Evolutionary conservation across 2,329 filamentous ascomycete species (phyloP).

Genomic region (Microsporum ferrugineum): DNA sequence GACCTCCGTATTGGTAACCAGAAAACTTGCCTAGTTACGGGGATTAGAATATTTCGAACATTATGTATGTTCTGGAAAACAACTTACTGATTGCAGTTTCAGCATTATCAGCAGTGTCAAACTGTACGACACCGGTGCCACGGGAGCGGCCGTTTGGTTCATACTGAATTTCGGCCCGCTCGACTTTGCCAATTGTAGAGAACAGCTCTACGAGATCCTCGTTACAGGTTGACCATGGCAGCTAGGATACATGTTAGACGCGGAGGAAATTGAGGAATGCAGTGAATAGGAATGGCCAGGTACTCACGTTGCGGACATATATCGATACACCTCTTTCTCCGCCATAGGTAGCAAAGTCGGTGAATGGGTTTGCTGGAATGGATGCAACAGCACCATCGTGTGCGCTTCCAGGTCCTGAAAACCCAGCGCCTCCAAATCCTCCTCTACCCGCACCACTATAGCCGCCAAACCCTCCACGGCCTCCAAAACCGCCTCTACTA

Average conservation of each 20-base stretch:
- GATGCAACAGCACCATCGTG: constrained; percentile 34
- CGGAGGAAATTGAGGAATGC: background rate
- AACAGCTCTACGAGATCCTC: constrained; percentile 95
- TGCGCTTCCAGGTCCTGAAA: constrained; percentile 21
- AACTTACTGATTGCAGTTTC: constrained; percentile 70
- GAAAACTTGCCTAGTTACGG: constrained; percentile 67
- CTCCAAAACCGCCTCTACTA: constrained; percentile 44
- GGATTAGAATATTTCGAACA: constrained; percentile 18
- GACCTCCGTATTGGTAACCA: constrained; percentile 91
- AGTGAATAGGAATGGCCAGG: background rate
- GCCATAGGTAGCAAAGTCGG: constrained; percentile 77
- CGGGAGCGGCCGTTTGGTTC: constrained; percentile 91
- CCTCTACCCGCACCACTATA: constrained; percentile 40
- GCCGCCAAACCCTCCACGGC: constrained; percentile 42
- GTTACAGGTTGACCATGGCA: constrained; percentile 98
- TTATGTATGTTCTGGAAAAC: background rate
- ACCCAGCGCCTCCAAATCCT: constrained; percentile 37
- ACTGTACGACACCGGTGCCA: constrained; percentile 92
- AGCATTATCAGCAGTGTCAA: constrained; percentile 69
- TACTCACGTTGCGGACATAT: constrained; percentile 88
- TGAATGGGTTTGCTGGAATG: constrained; percentile 70
- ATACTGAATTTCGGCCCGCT: constrained; percentile 98
- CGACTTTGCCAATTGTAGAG: constrained; percentile 93
- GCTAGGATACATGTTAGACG: constrained; percentile 39
- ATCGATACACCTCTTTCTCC: constrained; percentile 75